phyloP scores from a whole-genome alignment of 768 basidiomycete genomes.

The Scleroderma bovista region DNA sequence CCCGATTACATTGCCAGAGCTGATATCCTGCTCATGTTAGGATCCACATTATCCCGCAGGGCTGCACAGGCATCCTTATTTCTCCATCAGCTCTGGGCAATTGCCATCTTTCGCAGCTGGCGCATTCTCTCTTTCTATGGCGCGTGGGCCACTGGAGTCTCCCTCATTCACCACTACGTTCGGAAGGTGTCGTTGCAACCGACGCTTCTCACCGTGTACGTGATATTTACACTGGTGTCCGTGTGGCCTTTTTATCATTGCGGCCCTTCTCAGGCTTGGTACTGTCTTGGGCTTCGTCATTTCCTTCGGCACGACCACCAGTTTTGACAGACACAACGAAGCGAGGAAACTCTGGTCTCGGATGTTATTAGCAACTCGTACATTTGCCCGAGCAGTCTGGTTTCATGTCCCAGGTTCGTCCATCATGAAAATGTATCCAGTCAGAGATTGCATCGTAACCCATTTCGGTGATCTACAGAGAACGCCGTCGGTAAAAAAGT shows the following conservation, averaged over 20 bases:
- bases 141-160: slow-evolving; percentile 53
- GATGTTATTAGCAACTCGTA: slow-evolving; percentile 48
- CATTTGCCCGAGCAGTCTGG: slow-evolving; percentile 58
- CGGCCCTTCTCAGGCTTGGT: slow-evolving; percentile 32
- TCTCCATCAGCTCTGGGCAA: background rate
- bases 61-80: background rate
- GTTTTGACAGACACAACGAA: slow-evolving; percentile 71
- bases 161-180: slow-evolving; percentile 44
- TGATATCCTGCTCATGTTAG: background rate
- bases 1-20: background rate
- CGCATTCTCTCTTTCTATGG: slow-evolving; percentile 59
- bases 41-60: too few relatives aligned
- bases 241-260: slow-evolving; percentile 24
- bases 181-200: slow-evolving; percentile 39
- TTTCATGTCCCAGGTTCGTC: slow-evolving; percentile 58
- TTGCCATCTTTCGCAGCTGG: slow-evolving; percentile 19
- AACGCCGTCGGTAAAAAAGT: slow-evolving; percentile 2
- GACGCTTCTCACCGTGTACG: slow-evolving; percentile 65
- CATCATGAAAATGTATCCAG: slow-evolving; percentile 6
- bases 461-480: background rate
- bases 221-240: background rate
- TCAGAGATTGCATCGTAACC: slow-evolving; percentile 27
- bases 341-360: slow-evolving; percentile 63
- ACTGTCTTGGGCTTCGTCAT: slow-evolving; percentile 73
- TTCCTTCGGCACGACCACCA: slow-evolving; percentile 64